Percentiles rank a stretch among this genome's conserved stretches.
Conservation (phyloP, 352 stramenopile genomes). For the Globisporangium canariense region DNA sequence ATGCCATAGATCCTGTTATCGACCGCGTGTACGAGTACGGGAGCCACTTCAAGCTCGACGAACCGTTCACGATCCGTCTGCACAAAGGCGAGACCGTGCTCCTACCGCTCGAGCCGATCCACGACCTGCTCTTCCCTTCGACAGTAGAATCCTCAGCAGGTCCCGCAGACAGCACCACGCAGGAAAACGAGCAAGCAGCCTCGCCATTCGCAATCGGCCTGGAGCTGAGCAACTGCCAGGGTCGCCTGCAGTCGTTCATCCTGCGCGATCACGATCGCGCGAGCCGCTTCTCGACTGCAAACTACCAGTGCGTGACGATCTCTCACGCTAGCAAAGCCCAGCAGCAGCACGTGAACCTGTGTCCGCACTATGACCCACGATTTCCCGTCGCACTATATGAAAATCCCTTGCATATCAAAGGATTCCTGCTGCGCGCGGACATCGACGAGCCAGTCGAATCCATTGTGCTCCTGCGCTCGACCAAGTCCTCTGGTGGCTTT, state of each 20-base stretch:
- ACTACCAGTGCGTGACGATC: slow-evolving; percentile 35
- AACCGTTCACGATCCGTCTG: slow-evolving; percentile 26
- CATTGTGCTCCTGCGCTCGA: slow-evolving; percentile 27
- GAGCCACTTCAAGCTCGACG: slow-evolving; percentile 24
- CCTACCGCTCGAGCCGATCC: slow-evolving; percentile 30
- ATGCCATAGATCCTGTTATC: background rate
- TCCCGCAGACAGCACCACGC: background rate
- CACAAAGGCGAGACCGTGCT: slow-evolving; percentile 23
- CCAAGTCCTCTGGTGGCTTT: slow-evolving; percentile 24
- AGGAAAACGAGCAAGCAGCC: background rate
- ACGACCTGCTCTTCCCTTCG: slow-evolving; percentile 17
- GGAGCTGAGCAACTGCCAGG: slow-evolving; percentile 29
- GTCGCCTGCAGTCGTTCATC: slow-evolving; percentile 25
- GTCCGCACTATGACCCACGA: slow-evolving; percentile 22
- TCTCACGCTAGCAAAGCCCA: slow-evolving; percentile 8
- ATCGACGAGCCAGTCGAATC: slow-evolving; percentile 14
- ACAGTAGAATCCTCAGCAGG: background rate
- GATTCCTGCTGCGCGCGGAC: slow-evolving; percentile 27
- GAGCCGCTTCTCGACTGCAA: slow-evolving; percentile 23
- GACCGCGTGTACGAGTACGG: slow-evolving; percentile 25
- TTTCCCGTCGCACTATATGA: slow-evolving; percentile 17
- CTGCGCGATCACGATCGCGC: slow-evolving; percentile 13
- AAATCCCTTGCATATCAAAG: slow-evolving; percentile 22
- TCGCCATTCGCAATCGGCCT: slow-evolving; percentile 23
- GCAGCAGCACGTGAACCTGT: slow-evolving; percentile 23